These are phyloP conservation scores for Paramecium biaurelia DNA, from an alignment of 73 alveolate genomes.

Conservation along the genomic window DNA sequence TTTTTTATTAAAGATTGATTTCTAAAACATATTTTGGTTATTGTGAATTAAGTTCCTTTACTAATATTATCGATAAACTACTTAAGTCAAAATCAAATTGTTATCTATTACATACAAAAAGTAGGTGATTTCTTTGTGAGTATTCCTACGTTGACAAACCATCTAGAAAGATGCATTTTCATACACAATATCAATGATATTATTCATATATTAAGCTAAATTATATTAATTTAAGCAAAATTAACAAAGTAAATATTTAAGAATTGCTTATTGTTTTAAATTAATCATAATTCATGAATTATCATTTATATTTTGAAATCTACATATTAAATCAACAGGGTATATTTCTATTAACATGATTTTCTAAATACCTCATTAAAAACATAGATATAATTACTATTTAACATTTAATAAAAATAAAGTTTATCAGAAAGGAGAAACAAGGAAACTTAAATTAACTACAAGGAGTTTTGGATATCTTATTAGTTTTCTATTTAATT, in stretches of 20 bases:
- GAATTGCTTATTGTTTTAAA: not conserved
- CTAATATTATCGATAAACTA: not conserved
- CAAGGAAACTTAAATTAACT: not conserved
- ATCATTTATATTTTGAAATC: not conserved
- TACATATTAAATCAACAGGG: not conserved
- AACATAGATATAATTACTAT: too few species aligned
- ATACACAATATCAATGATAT: not conserved
- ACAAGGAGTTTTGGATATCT: not conserved
- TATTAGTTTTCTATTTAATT: not conserved
- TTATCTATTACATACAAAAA: not conserved
- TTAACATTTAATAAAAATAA: too few species aligned
- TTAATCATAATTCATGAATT: not conserved
- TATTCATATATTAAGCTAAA: not conserved
- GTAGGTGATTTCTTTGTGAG: not conserved
- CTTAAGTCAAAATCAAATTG: not conserved
- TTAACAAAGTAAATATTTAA: not conserved
- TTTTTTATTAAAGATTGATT: not conserved
- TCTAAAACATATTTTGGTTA: not conserved
- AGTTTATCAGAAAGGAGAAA: not conserved
- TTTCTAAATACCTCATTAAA: not conserved
- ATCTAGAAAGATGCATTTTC: not conserved
- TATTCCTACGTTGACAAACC: not conserved
- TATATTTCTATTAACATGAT: not conserved
- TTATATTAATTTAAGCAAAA: not conserved
- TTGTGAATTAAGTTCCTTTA: not conserved